These are phyloP conservation scores for Plantago coronopus DNA, from an alignment of 305 asterid genomes.

Conservation along the genomic window DNA sequence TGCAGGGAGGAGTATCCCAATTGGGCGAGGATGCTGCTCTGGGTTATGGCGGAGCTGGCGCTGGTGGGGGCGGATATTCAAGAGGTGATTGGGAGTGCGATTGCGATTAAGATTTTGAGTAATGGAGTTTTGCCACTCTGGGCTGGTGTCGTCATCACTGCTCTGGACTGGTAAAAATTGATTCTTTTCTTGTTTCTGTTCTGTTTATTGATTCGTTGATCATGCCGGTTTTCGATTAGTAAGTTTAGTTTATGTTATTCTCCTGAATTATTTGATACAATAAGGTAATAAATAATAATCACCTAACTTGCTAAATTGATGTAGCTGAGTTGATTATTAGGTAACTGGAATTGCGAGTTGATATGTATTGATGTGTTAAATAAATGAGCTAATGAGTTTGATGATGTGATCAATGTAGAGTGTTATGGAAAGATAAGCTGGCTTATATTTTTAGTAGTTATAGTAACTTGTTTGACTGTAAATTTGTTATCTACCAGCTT, in stretches of 20 bases:
- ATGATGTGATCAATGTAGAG: too few relatives aligned
- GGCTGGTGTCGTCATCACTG: constrained; percentile 86
- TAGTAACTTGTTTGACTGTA: too few relatives aligned
- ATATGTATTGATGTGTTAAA: too few relatives aligned
- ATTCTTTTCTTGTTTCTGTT: neutral
- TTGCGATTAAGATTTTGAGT: constrained; percentile 78
- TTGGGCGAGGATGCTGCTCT: constrained; percentile 77
- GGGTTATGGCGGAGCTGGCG: constrained; percentile 94
- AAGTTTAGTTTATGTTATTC: constrained; percentile 3
- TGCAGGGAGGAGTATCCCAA: constrained; percentile 92
- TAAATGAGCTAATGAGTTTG: too few relatives aligned
- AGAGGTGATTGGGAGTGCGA: constrained; percentile 94
- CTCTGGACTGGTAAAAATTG: constrained; percentile 65
- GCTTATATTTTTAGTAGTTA: too few relatives aligned
- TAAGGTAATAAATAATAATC: neutral
- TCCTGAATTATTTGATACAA: too few relatives aligned
- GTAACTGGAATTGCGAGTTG: too few relatives aligned
- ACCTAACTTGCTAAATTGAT: too few relatives aligned
- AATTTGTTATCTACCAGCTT: too few relatives aligned
- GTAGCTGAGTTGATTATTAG: too few relatives aligned
- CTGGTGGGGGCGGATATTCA: constrained; percentile 88
- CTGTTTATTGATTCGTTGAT: neutral
- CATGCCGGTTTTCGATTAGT: neutral
- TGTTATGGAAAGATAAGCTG: too few relatives aligned
- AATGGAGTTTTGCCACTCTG: constrained; percentile 73